phyloP scores from a whole-genome alignment of 257 asterid species.

The Fraxinus excelsior region DNA sequence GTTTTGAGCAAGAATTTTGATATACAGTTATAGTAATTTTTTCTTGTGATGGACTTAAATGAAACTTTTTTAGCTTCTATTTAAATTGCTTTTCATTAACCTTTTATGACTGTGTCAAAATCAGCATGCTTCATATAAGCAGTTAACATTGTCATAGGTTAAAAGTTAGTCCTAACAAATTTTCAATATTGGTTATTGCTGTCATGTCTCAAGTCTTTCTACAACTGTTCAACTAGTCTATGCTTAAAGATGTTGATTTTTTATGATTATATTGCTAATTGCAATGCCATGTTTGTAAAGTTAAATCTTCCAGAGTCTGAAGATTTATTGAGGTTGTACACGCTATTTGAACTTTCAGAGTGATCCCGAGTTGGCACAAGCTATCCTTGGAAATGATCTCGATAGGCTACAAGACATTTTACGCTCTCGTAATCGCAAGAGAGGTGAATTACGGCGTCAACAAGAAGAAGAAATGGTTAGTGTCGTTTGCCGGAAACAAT shows the following conservation, averaged over 20 bases:
- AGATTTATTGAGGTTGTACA: constrained; percentile 21
- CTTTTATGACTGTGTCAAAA: not conserved
- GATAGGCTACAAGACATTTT: constrained; percentile 80
- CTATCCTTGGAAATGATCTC: constrained; percentile 86
- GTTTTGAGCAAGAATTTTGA: not conserved
- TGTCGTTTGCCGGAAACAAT: constrained; percentile 16
- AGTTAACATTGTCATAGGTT: not conserved
- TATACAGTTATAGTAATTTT: not conserved
- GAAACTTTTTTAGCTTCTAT: not conserved
- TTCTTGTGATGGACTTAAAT: not conserved
- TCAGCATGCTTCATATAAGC: not conserved
- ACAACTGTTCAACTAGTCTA: not conserved
- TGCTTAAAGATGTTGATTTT: not conserved
- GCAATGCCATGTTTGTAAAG: not conserved
- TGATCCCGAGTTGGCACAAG: constrained; percentile 97
- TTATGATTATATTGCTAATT: not conserved
- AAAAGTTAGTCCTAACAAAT: not conserved
- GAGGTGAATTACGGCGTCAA: constrained; percentile 66
- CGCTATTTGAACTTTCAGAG: constrained; percentile 54
- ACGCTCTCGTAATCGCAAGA: constrained; percentile 73
- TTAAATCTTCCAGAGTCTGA: not conserved
- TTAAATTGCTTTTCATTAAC: not conserved
- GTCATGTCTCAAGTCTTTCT: not conserved
- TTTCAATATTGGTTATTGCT: not conserved
- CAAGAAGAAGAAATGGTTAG: constrained; percentile 95